Evolutionary conservation across 176 grass and related monocot genomes (phyloP), one percentile per base, ranked within the genome.

Genomic region (Hsuehochloa calcarea): DNA sequence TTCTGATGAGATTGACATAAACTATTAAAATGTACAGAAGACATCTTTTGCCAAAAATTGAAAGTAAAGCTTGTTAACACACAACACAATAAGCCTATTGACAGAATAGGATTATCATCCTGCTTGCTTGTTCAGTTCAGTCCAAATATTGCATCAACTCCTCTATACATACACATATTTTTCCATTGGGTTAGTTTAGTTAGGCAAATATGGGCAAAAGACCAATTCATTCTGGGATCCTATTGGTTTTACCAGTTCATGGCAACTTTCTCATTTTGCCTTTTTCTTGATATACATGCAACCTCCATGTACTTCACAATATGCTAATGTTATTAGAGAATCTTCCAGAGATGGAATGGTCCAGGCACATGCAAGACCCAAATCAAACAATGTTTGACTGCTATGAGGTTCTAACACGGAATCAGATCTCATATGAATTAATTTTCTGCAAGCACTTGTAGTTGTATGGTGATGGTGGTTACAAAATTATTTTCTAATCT

Each of bases 31-130:
- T 55, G 23, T 37, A 56, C 34, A 20, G 4, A 49, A 64, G 13
- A 19, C 14, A 70, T 15, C 10, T 65, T 85, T 86, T 78, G 83
- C 29, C 26, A 11, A 77, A 45, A 68, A 83, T 70, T 45, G 64
- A 70, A 89, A 51, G 17, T 19, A 56, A 85, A 64, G 17, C 61
- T 46, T 44, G 20, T 58, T 58, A 58, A 54, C 51, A 54, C 19
- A 58, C 26, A 68, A 52, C 8, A 75, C 8, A 17, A 47, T 23
- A 44, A 75, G 81, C 25, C 20, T 80, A 60, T 52, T 34, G 68
- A 15, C 5, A 80, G 6, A 11, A 49, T 66, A 66, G 16, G 11
- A 22, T 80, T 38, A 65, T 68, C 56, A 64, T 29, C 63, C 1
- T 64, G 29, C 41, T 27, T 3, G 27, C 49, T 61, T 72, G 54